Evolutionary conservation across 1,139 yeast genomes (phyloP), one percentile per base, ranked within the genome.

Genomic region (Maudiozyma humilis): DNA sequence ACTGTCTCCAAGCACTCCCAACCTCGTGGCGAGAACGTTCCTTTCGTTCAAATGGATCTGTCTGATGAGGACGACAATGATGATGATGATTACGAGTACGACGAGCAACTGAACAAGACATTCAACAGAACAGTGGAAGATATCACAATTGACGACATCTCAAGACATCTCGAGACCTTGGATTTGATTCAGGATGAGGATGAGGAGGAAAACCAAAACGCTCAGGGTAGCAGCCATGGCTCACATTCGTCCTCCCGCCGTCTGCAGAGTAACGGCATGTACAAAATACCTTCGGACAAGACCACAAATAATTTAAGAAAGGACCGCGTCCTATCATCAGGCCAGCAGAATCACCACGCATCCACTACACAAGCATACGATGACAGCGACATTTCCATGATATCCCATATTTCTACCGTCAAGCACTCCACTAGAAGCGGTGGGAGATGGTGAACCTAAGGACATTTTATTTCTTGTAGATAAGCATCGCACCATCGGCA

Each of bases 91-190:
- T 62, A 63, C 44, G 60, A 50, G 13, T 62, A 62, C 42, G 63
- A 63, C 43, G 67, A 63, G 43, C 62, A 58, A 42, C 49, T 62
- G 40, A 62, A 63, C 43, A 60, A 59, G 45, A 62, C 67, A 1
- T 63, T 63, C 49, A 63, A 63, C 47, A 55, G 62, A 35, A 62
- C 67, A 3, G 65, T 63, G 3, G 67, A 63, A 43, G 67, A 63
- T 47, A 62, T 63, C 37, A 61, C 67, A 5, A 60, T 63, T 42
- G 66, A 62, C 50, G 67, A 63, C 36, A 61, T 63, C 5, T 63
- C 67, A 1, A 54, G 64, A 42, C 66, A 63, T 40, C 48, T 63
- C 38, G 66, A 62, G 46, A 59, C 63, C 13, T 50, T 63, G 23
- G 67, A 63, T 17, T 51, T 62, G 14, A 52, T 55, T 32, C 55